Percentiles rank a stretch among this genome's conserved stretches.
phyloP scores from a whole-genome alignment of 2,329 filamentous ascomycete genomes.

The Didymella glomerata region DNA sequence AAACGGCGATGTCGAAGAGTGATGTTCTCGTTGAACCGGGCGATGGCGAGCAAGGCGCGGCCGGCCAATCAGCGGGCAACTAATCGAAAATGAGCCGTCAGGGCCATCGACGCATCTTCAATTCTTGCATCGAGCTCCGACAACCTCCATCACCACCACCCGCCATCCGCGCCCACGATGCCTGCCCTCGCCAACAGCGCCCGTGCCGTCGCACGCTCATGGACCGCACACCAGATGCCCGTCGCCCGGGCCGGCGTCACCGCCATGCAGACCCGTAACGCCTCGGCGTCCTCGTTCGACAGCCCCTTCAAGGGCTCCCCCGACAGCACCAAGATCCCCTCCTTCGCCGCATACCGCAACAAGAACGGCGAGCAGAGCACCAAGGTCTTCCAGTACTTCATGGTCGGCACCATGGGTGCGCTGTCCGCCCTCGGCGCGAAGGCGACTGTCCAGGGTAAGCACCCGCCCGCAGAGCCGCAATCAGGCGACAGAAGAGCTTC shows the following conservation, averaged over 20 bases:
- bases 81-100: conserved; percentile 1
- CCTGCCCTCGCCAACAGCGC: conserved; percentile 59
- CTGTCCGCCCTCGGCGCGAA: conserved; percentile 93
- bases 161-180: conserved; percentile 54
- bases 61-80: conserved; percentile 14
- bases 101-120: conserved; percentile 19
- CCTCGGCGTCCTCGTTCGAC: conserved; percentile 57
- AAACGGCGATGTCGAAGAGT: not conserved
- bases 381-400: conserved; percentile 95
- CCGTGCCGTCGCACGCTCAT: conserved; percentile 57
- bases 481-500: conserved; percentile 21
- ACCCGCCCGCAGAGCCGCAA: conserved; percentile 9
- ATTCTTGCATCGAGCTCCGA: conserved; percentile 39
- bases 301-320: conserved; percentile 64
- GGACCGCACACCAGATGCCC: conserved; percentile 57
- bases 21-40: not conserved
- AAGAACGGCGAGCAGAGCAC: conserved; percentile 73
- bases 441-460: conserved; percentile 94
- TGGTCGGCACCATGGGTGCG: conserved; percentile 95
- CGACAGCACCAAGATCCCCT: conserved; percentile 75
- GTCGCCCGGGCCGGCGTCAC: conserved; percentile 56
- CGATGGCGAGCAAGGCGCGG: not conserved
- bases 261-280: conserved; percentile 55
- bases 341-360: conserved; percentile 87
- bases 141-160: conserved; percentile 30